These are phyloP conservation scores for Didymella arachidicola DNA, from an alignment of 2,329 filamentous ascomycete species.

Conservation along the genomic window DNA sequence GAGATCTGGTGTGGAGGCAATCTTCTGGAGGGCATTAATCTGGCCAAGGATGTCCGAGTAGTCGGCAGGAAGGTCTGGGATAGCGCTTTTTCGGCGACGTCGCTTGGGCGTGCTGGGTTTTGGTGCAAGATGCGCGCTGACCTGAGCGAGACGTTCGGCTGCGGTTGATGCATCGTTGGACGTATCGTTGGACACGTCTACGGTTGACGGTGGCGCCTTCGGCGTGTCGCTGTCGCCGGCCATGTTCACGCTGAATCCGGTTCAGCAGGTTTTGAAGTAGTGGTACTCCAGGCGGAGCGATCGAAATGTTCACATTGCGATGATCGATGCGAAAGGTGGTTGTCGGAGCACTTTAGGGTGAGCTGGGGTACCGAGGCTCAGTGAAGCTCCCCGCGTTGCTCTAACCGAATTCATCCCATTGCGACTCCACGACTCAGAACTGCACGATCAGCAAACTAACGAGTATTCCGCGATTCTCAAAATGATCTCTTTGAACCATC, in stretches of 20 bases:
- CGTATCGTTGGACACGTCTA: slow-evolving; percentile 34
- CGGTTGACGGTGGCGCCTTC: slow-evolving; percentile 19
- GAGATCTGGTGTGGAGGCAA: slow-evolving; percentile 64
- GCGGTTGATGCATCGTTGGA: slow-evolving; percentile 42
- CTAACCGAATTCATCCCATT: slow-evolving; percentile 18
- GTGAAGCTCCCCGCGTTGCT: slow-evolving; percentile 29
- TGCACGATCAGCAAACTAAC: background rate
- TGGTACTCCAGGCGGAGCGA: slow-evolving; percentile 27
- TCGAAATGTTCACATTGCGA: slow-evolving; percentile 30
- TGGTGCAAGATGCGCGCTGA: slow-evolving; percentile 54
- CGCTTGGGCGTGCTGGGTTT: slow-evolving; percentile 46
- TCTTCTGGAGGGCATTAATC: slow-evolving; percentile 59
- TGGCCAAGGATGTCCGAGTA: slow-evolving; percentile 69
- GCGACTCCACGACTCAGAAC: background rate
- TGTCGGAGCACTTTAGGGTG: slow-evolving; percentile 27
- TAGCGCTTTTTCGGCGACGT: slow-evolving; percentile 46
- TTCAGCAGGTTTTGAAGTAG: background rate
- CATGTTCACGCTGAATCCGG: slow-evolving; percentile 24
- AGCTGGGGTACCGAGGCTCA: slow-evolving; percentile 41
- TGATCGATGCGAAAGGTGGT: background rate
- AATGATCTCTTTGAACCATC: no score
- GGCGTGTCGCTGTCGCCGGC: slow-evolving; percentile 25
- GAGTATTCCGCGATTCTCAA: background rate
- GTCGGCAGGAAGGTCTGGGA: slow-evolving; percentile 62
- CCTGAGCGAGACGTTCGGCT: slow-evolving; percentile 57